These are phyloP conservation scores for Lentinula sp. DNA, from an alignment of 768 basidiomycete species.

Conservation along the genomic window DNA sequence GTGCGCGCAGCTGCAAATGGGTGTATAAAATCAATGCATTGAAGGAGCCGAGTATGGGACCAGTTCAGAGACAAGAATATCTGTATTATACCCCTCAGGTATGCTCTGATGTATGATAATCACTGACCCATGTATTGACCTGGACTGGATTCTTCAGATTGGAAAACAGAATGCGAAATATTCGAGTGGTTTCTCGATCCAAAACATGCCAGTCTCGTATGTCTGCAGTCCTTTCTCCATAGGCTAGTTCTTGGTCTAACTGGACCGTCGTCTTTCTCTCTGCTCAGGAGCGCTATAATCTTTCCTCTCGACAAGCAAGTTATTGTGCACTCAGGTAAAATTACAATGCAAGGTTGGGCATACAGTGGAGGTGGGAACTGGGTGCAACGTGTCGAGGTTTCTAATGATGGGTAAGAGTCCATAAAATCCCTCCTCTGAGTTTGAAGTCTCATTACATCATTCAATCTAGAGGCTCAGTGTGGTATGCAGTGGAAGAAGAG, in stretches of 20 bases:
- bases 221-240: conserved; percentile 13
- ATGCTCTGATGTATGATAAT: not conserved
- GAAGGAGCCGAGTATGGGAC: conserved; percentile 40
- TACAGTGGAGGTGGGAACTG: conserved; percentile 46
- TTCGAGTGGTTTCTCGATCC: conserved; percentile 51
- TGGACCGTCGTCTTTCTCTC: not conserved
- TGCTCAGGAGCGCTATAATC: conserved; percentile 41
- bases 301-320: conserved; percentile 36
- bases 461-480: conserved; percentile 34
- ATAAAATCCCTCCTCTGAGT: too few relatives aligned
- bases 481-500: conserved; percentile 41
- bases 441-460: not conserved
- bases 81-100: conserved; percentile 46
- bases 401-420: conserved; percentile 34
- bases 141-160: conserved; percentile 21
- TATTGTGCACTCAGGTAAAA: conserved; percentile 41
- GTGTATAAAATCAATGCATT: conserved; percentile 46
- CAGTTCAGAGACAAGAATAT: conserved; percentile 49
- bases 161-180: conserved; percentile 48
- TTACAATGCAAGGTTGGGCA: conserved; percentile 36
- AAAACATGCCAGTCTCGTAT: conserved; percentile 53
- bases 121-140: not conserved
- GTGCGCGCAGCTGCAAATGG: conserved; percentile 51
- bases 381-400: conserved; percentile 52
- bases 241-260: not conserved